These are phyloP conservation scores for Lactifluus volemus DNA, from an alignment of 768 basidiomycete species.

Conservation along the genomic window DNA sequence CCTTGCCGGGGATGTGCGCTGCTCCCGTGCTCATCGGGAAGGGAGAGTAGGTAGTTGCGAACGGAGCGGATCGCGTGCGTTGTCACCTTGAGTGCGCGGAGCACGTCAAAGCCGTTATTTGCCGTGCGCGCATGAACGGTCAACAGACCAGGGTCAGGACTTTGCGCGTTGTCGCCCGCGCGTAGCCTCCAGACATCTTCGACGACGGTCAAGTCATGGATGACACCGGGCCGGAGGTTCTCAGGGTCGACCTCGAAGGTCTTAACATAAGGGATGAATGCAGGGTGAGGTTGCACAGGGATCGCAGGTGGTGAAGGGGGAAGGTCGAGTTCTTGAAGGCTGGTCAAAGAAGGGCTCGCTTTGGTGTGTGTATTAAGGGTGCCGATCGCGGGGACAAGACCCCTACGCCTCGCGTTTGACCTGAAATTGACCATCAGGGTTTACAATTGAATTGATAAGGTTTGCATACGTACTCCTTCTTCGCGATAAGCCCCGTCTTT, in stretches of 20 bases:
- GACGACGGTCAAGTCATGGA: conserved; percentile 62
- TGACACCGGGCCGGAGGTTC: conserved; percentile 64
- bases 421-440: conserved; percentile 21
- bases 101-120: conserved; percentile 44
- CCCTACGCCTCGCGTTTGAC: conserved; percentile 43
- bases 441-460: neutral
- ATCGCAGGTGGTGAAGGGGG: conserved; percentile 65
- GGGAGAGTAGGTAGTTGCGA: conserved; percentile 72
- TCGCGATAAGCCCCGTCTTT: conserved; percentile 70
- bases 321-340: conserved; percentile 45
- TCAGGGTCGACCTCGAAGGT: conserved; percentile 69
- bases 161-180: neutral
- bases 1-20: conserved; percentile 29
- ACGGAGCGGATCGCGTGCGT: conserved; percentile 76
- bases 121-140: conserved; percentile 5
- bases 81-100: conserved; percentile 66
- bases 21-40: conserved; percentile 52
- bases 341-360: conserved; percentile 34
- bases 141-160: conserved; percentile 1
- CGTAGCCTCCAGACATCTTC: conserved; percentile 54
- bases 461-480: conserved; percentile 50
- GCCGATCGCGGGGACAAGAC: conserved; percentile 72
- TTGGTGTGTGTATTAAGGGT: conserved; percentile 29
- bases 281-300: conserved; percentile 37
- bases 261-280: conserved; percentile 49